Conservation (phyloP, 768 basidiomycete genomes). For the Asterophora lycoperdoides region DNA sequence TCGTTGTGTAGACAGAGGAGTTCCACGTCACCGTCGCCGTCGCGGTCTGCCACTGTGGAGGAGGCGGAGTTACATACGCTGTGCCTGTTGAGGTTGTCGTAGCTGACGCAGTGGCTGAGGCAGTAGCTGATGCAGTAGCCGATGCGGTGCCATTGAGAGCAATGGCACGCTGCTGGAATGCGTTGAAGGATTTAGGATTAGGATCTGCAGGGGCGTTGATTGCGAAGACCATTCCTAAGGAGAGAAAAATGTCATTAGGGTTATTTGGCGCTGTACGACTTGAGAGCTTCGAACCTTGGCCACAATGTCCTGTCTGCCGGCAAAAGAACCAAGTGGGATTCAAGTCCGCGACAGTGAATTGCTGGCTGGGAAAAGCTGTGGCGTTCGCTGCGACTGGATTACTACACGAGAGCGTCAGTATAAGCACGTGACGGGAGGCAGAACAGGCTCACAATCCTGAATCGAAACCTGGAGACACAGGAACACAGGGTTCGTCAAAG, state of each 20-base stretch:
- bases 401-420: slow-evolving; percentile 12
- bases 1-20: slow-evolving; percentile 30
- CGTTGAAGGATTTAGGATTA: slow-evolving; percentile 38
- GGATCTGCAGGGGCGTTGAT: slow-evolving; percentile 49
- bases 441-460: slow-evolving; percentile 35
- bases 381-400: slow-evolving; percentile 39
- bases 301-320: slow-evolving; percentile 50
- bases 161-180: slow-evolving; percentile 47
- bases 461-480: slow-evolving; percentile 26
- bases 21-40: slow-evolving; percentile 39
- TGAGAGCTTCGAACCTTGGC: slow-evolving; percentile 23
- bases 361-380: slow-evolving; percentile 32
- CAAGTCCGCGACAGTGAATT: slow-evolving; percentile 36
- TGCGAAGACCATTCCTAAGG: slow-evolving; percentile 62
- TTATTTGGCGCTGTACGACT: no score
- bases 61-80: slow-evolving; percentile 26
- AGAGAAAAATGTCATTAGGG: no score
- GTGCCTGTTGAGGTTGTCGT: no score
- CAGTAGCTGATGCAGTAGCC: slow-evolving; percentile 13
- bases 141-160: slow-evolving; percentile 29
- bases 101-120: slow-evolving; percentile 8
- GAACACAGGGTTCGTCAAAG: slow-evolving; percentile 34
- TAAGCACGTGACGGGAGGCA: background rate
- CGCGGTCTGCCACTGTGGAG: slow-evolving; percentile 32
- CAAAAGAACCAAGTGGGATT: slow-evolving; percentile 59